A percentile compares a stretch with the other conserved stretches of the same genome.
These are phyloP conservation scores for Cladosporium sphaerospermum DNA, from an alignment of 2,329 filamentous ascomycete species.

Conservation along the genomic window DNA sequence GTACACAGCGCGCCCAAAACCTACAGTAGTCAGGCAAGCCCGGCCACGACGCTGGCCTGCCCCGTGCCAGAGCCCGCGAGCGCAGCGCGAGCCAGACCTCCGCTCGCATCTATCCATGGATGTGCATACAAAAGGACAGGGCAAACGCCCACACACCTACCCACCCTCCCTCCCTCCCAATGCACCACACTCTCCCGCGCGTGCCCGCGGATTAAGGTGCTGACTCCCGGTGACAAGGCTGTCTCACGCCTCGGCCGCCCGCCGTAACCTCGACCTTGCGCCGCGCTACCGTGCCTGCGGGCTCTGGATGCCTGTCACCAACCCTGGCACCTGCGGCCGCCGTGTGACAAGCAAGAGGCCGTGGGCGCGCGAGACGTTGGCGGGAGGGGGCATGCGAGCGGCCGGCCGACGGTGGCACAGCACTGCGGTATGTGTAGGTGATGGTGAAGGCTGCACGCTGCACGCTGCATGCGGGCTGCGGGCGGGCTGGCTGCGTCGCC, in stretches of 20 bases:
- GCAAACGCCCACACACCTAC: not conserved
- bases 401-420: not conserved
- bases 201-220: not conserved
- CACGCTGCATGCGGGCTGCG: not conserved
- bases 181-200: not conserved
- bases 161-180: too few species aligned
- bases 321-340: slow-evolving; percentile 2
- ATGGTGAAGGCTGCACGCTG: slow-evolving; percentile 1
- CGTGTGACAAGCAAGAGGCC: slow-evolving; percentile 5
- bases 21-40: slow-evolving; percentile 5
- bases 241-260: slow-evolving; percentile 5
- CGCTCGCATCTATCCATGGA: too few species aligned
- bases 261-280: slow-evolving; percentile 4
- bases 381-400: not conserved
- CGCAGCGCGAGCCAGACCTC: not conserved
- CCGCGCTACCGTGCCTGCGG: slow-evolving; percentile 3
- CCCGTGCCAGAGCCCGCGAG: slow-evolving; percentile 1
- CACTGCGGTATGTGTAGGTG: too few species aligned
- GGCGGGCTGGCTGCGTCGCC: too few species aligned
- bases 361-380: not conserved
- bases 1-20: not conserved
- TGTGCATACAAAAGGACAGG: not conserved
- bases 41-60: not conserved
- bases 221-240: slow-evolving; percentile 6
- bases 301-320: slow-evolving; percentile 2